Evolutionary conservation across 371 early-diverging fungal genomes (phyloP).

Genomic region (Mortierella sp.): DNA sequence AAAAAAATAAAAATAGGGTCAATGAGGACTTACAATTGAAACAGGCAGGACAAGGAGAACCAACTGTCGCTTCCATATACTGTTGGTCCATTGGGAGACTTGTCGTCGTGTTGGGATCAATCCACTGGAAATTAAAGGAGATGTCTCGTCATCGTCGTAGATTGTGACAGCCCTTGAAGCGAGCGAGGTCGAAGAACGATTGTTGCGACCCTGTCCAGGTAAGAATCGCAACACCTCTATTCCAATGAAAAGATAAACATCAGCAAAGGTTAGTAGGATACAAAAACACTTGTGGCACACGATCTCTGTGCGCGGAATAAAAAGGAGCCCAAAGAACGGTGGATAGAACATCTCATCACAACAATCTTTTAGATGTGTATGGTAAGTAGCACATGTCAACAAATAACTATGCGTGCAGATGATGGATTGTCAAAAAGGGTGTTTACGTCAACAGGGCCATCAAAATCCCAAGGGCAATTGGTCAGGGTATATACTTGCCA

Average conservation of each 20-base stretch:
- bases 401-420: neutral
- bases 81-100: constrained; percentile 63
- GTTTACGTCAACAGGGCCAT: neutral
- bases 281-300: neutral
- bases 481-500: constrained; percentile 27
- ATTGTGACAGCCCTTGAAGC: constrained; percentile 56
- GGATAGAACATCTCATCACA: neutral
- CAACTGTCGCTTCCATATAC: constrained; percentile 59
- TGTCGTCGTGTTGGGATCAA: constrained; percentile 58
- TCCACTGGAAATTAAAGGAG: constrained; percentile 57
- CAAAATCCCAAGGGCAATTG: neutral
- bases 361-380: neutral
- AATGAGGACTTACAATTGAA: constrained; percentile 54
- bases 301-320: neutral
- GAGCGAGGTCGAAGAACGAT: constrained; percentile 53
- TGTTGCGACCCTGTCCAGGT: constrained; percentile 48
- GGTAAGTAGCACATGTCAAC: constrained; percentile 1
- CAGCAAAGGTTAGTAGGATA: neutral
- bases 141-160: constrained; percentile 60
- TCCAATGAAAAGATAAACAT: neutral
- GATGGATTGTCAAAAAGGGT: neutral
- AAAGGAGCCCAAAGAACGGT: neutral
- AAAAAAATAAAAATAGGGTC: neutral
- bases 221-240: constrained; percentile 48
- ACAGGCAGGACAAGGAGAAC: constrained; percentile 61